Base-by-base conservation (phyloP, 2,329 filamentous ascomycete genomes). In the Ilyonectria destructans region DNA sequence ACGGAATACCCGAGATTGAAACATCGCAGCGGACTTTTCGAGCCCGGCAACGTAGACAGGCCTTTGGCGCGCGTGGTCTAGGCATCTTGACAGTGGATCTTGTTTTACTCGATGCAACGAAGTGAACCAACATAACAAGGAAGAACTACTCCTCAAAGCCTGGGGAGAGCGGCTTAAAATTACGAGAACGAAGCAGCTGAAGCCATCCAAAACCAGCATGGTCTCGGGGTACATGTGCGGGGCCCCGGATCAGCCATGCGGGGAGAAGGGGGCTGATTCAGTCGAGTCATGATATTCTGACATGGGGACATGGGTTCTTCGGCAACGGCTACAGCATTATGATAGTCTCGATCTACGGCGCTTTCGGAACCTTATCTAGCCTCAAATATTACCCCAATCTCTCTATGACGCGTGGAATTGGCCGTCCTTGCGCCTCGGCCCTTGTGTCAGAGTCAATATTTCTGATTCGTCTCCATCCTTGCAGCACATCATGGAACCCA, bases 21-120 rank as follows among this genome's bases (percentile, higher is more conserved):
- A 57, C 54, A n/a, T 57, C 54, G 21, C 54, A 57, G 5, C 54
- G 54, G 1, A 57, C 54, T 43, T 57, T 57, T 23, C 54, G 23
- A 12, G 54, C 35, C 3, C 54, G 31, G 17, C 54, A 57, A 6
- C 33, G 17, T 2, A 57, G 19, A 29, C 54, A 57, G 1, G 54
- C 54, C 19, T 23, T 51, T 23, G 46, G 26, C 21, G 46, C 46
- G 26, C 46, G 46, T 43, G 40, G 40, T 43, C 40, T n/a, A 8
- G 40, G 15, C 40, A 43, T 43, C 15, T 6, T 43, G 40, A 43
- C 26, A 5, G 6, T 6, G 15, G 15, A 17, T 43, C 40, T 43
- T 33, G 15, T 19, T n/a, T 19, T 8, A 17, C 40, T 43, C 7
- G 40, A 43, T 12, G n/a, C 40, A 17, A 19, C 17, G 17, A 43